Evolutionary conservation across 345 rosid genomes (phyloP).

Genomic region (Acer saccharum): DNA sequence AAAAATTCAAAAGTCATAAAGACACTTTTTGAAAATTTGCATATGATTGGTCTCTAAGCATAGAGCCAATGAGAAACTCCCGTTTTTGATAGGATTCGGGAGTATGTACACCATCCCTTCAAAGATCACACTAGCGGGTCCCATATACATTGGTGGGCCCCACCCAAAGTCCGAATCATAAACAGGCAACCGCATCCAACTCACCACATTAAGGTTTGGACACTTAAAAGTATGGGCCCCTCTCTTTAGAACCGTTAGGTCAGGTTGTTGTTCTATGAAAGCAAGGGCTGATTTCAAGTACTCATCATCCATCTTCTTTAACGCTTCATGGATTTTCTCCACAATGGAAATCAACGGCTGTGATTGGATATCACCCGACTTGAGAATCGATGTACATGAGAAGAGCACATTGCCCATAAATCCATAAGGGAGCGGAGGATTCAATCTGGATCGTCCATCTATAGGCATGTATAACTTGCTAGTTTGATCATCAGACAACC

Average conservation of each 20-base stretch:
- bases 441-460: conserved; percentile 44
- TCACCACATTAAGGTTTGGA: conserved; percentile 60
- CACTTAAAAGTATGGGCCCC: conserved; percentile 43
- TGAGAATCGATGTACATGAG: conserved; percentile 21
- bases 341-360: conserved; percentile 28
- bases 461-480: conserved; percentile 27
- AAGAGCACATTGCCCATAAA: conserved; percentile 50
- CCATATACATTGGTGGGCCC: conserved; percentile 58
- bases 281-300: conserved; percentile 54
- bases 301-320: conserved; percentile 33
- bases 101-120: conserved; percentile 52
- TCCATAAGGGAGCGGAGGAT: conserved; percentile 43
- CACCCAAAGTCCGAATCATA: conserved; percentile 63
- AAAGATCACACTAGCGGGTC: conserved; percentile 41
- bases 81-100: conserved; percentile 45
- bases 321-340: conserved; percentile 28
- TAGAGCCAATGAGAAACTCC: conserved; percentile 47
- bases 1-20: no score
- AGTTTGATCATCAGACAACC: conserved; percentile 26
- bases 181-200: conserved; percentile 51
- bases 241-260: conserved; percentile 25
- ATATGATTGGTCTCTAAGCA: conserved; percentile 43
- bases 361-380: conserved; percentile 27
- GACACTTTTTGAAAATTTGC: conserved; percentile 43
- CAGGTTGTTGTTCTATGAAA: conserved; percentile 28